These are phyloP conservation scores for Barnettozyma siamensis DNA, from an alignment of 805 yeast genomes.

Conservation along the genomic window DNA sequence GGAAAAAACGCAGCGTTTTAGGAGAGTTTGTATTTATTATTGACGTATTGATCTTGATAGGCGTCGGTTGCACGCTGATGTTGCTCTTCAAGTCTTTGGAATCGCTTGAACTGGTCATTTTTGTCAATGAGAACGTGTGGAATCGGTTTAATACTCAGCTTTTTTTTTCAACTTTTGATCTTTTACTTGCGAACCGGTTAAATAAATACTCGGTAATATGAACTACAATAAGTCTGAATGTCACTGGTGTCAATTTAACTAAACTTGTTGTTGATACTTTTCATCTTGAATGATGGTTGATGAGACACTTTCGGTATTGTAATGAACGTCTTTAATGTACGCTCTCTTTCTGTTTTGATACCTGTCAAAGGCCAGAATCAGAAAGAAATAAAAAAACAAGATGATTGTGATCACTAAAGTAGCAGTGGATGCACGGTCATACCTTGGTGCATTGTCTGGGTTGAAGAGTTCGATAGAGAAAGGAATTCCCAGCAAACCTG, in stretches of 20 bases:
- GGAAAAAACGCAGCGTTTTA: slow-evolving; percentile 6
- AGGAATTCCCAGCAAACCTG: slow-evolving; percentile 16
- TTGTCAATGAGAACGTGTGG: no score
- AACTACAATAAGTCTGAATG: no score
- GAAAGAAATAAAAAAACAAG: slow-evolving; percentile 13
- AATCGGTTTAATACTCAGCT: no score
- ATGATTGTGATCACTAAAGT: slow-evolving; percentile 8
- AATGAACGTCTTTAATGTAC: slow-evolving; percentile 5
- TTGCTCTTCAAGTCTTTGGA: background rate
- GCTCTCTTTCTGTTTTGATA: slow-evolving; percentile 20
- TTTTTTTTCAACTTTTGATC: no score
- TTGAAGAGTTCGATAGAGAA: slow-evolving; percentile 12
- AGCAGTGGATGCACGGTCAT: slow-evolving; percentile 13
- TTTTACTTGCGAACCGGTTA: no score
- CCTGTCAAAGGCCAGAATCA: slow-evolving; percentile 17
- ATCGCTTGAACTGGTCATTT: background rate
- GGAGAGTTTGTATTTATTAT: slow-evolving; percentile 2
- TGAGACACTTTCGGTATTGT: background rate
- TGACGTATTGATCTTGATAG: background rate
- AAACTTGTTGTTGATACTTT: no score
- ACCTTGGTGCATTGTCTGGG: slow-evolving; percentile 18
- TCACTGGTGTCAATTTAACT: no score
- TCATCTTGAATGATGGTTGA: no score
- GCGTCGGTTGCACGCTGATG: background rate
- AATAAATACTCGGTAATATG: no score